phyloP scores from a whole-genome alignment of 345 rosid genomes.

The Lenwebbia sp. region DNA sequence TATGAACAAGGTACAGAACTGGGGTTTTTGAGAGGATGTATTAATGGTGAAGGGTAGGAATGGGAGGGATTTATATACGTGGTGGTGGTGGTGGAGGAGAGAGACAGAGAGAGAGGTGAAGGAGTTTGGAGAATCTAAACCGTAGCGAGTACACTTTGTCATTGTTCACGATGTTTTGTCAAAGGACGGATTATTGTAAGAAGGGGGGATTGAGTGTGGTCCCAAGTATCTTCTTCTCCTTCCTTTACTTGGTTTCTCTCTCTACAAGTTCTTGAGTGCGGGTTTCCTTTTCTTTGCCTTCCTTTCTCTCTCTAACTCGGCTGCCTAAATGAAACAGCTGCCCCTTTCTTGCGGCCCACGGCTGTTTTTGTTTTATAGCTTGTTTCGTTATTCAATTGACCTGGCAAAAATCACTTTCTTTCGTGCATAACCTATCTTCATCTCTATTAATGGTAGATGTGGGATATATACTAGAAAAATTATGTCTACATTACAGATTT shows the following conservation, averaged over 20 bases:
- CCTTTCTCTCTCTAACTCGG: neutral
- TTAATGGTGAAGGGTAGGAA: neutral
- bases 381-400: neutral
- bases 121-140: neutral
- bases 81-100: neutral
- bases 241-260: neutral
- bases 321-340: neutral
- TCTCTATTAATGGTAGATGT: neutral
- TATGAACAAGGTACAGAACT: neutral
- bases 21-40: neutral
- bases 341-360: constrained; percentile 4
- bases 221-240: neutral
- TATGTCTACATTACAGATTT: neutral
- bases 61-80: neutral
- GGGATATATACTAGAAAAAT: neutral
- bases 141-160: neutral
- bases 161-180: neutral
- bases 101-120: neutral
- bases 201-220: neutral
- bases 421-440: neutral
- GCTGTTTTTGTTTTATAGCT: neutral
- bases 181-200: neutral
- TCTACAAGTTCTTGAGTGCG: neutral
- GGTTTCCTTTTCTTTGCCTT: neutral
- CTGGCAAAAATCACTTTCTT: neutral